These are phyloP conservation scores for Eutrema yunnanense DNA, from an alignment of 345 rosid species.

Conservation along the genomic window DNA sequence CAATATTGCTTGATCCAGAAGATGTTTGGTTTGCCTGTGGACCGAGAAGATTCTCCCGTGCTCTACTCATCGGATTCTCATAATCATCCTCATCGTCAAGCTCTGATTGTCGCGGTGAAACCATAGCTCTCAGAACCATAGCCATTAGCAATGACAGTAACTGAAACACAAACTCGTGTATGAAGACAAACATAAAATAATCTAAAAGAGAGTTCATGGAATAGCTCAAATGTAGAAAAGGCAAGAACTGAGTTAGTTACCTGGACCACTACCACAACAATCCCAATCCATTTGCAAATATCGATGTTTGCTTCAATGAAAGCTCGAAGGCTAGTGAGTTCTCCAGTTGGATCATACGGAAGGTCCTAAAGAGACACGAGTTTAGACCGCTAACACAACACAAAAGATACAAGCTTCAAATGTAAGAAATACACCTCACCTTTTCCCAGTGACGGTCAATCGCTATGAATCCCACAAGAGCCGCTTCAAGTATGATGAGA, in stretches of 20 bases:
- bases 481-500: constrained; percentile 63
- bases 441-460: constrained; percentile 79
- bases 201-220: neutral
- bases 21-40: constrained; percentile 52
- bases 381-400: neutral
- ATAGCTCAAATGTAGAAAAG: neutral
- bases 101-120: constrained; percentile 44
- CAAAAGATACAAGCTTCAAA: neutral
- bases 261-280: constrained; percentile 61
- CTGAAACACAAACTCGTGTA: constrained; percentile 35
- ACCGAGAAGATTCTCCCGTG: constrained; percentile 69
- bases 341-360: constrained; percentile 80
- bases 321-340: constrained; percentile 61
- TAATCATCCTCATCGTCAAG: constrained; percentile 62
- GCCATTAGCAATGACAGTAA: constrained; percentile 62
- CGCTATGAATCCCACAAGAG: constrained; percentile 70
- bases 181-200: neutral
- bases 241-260: constrained; percentile 28
- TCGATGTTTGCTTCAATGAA: constrained; percentile 63
- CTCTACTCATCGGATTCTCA: constrained; percentile 51
- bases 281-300: constrained; percentile 83
- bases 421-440: constrained; percentile 36
- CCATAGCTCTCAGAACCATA: constrained; percentile 66
- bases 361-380: constrained; percentile 21
- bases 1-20: constrained; percentile 47